Evolutionary conservation across 2,329 filamentous ascomycete genomes (phyloP).

Genomic region (Verticillium alfalfae): DNA sequence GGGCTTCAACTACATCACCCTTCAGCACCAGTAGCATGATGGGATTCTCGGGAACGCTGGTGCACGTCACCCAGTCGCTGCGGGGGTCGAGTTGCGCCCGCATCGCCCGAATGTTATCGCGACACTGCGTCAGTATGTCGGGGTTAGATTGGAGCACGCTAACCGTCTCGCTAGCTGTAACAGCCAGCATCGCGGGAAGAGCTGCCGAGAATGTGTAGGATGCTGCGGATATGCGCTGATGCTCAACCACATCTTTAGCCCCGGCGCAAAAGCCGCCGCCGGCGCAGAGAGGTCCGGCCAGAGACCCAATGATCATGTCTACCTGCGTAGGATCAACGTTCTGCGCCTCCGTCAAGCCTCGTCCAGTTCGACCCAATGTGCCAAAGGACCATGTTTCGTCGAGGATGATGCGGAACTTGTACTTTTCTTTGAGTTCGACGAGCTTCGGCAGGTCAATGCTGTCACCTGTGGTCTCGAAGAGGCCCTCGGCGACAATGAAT

Average conservation of each 20-base stretch:
- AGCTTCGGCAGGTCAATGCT: constrained; percentile 79
- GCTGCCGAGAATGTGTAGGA: constrained; percentile 96
- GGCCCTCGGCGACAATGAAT: constrained; percentile 92
- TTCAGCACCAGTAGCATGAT: constrained; percentile 81
- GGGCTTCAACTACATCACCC: constrained; percentile 69
- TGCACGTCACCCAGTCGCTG: constrained; percentile 86
- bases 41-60: constrained; percentile 78
- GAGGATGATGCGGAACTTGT: constrained; percentile 96
- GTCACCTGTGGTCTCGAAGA: constrained; percentile 90
- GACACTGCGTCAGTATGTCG: constrained; percentile 69
- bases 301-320: constrained; percentile 94
- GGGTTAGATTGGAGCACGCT: constrained; percentile 81
- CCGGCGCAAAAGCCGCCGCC: constrained; percentile 96
- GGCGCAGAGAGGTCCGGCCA: constrained; percentile 83
- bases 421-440: constrained; percentile 88
- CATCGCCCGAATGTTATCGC: constrained; percentile 85
- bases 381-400: constrained; percentile 98
- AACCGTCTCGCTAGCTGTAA: constrained; percentile 91
- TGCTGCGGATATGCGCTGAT: constrained; percentile 88
- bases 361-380: constrained; percentile 83
- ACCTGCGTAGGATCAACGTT: constrained; percentile 91
- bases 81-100: constrained; percentile 82
- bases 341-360: constrained; percentile 90
- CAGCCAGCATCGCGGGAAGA: constrained; percentile 85
- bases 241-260: constrained; percentile 84